These are phyloP conservation scores for Stephanodiscus minutulus DNA, from an alignment of 108 stramenopile species.

Conservation along the genomic window DNA sequence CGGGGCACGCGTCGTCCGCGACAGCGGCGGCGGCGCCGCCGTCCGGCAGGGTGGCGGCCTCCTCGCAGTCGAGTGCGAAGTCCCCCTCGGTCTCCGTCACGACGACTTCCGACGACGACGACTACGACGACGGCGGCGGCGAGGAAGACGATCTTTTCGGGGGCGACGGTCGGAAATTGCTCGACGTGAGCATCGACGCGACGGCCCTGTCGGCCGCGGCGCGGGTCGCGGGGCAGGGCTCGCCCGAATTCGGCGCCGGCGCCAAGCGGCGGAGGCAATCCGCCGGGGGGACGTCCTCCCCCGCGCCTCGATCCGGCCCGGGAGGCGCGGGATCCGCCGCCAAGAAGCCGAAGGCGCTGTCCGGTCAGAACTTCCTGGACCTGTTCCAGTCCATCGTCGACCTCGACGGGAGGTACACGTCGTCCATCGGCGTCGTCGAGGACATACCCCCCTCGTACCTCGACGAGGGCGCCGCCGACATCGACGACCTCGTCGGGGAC, in stretches of 20 bases:
- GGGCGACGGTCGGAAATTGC: constrained; percentile 32
- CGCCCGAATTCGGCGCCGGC: constrained; percentile 14
- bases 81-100: constrained; percentile 24
- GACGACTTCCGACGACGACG: constrained; percentile 25
- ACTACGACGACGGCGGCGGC: constrained; percentile 44
- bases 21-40: constrained; percentile 4
- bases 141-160: constrained; percentile 64
- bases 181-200: constrained; percentile 55
- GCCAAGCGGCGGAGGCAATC: constrained; percentile 57
- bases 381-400: constrained; percentile 35
- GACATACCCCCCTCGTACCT: constrained; percentile 37
- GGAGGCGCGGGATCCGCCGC: neutral
- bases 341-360: constrained; percentile 39
- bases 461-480: constrained; percentile 17
- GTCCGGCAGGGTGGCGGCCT: neutral
- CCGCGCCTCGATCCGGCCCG: constrained; percentile 10
- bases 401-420: constrained; percentile 44
- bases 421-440: constrained; percentile 20
- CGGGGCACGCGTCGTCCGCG: neutral
- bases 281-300: constrained; percentile 15
- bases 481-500: constrained; percentile 47
- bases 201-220: constrained; percentile 23
- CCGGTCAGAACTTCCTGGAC: constrained; percentile 33
- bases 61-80: constrained; percentile 6
- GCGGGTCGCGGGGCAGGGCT: neutral